Conservation (phyloP, 2,329 filamentous ascomycete genomes). For the Trichoderma koningii region DNA sequence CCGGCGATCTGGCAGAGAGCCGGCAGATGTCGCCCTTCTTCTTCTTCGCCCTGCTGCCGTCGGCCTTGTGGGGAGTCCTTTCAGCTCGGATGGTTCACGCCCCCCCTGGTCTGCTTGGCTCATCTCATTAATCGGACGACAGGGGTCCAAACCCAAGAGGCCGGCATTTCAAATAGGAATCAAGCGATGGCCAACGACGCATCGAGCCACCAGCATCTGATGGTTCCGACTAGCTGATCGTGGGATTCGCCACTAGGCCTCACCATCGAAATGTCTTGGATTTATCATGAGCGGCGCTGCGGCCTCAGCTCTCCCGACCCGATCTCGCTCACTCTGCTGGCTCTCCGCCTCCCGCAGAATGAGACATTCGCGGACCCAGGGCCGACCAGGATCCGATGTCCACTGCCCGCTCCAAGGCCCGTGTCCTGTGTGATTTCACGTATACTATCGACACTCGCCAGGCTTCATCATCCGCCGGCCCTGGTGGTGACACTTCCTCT, state of each 20-base stretch:
- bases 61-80: conserved; percentile 15
- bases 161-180: no score
- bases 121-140: conserved; percentile 18
- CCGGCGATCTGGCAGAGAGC: conserved; percentile 14
- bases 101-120: conserved; percentile 17
- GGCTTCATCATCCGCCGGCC: conserved; percentile 1
- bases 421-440: background rate
- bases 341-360: background rate
- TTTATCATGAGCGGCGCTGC: conserved; percentile 17
- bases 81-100: conserved; percentile 15
- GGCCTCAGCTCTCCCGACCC: conserved; percentile 6
- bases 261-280: conserved; percentile 24
- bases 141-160: background rate
- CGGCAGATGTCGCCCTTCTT: conserved; percentile 4
- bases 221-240: conserved; percentile 17
- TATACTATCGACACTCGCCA: background rate
- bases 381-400: conserved; percentile 2
- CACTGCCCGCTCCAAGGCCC: background rate
- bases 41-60: background rate
- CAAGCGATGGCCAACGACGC: conserved; percentile 2
- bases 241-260: conserved; percentile 9
- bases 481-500: conserved; percentile 15
- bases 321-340: conserved; percentile 3
- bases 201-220: conserved; percentile 25
- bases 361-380: conserved; percentile 2